These are phyloP conservation scores for Globisporangium nunn DNA, from an alignment of 352 stramenopile genomes.

Conservation along the genomic window DNA sequence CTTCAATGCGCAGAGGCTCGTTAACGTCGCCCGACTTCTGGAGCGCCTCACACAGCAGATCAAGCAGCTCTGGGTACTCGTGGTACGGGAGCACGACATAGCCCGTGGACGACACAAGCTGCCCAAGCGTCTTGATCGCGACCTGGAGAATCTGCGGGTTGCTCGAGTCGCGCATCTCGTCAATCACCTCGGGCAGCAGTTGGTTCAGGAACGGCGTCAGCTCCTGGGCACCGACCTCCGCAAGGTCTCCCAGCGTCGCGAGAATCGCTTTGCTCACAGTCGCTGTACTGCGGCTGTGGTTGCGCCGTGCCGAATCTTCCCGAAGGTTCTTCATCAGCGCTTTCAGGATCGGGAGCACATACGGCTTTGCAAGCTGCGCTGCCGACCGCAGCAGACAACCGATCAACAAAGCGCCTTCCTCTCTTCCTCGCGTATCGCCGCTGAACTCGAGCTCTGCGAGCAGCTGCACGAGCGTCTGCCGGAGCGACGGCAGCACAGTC, in stretches of 20 bases:
- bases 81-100: slow-evolving; percentile 83
- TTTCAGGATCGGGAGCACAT: slow-evolving; percentile 79
- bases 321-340: slow-evolving; percentile 85
- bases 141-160: slow-evolving; percentile 84
- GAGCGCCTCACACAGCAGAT: slow-evolving; percentile 66
- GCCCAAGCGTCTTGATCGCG: slow-evolving; percentile 78
- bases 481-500: slow-evolving; percentile 70
- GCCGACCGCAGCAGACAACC: slow-evolving; percentile 75
- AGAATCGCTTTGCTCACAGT: slow-evolving; percentile 83
- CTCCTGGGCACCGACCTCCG: slow-evolving; percentile 69
- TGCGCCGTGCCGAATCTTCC: slow-evolving; percentile 65
- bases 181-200: slow-evolving; percentile 81
- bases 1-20: slow-evolving; percentile 69
- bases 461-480: slow-evolving; percentile 82
- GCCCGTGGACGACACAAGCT: slow-evolving; percentile 76
- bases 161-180: slow-evolving; percentile 79
- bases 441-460: slow-evolving; percentile 83
- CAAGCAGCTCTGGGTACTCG: slow-evolving; percentile 78
- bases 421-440: slow-evolving; percentile 71
- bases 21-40: slow-evolving; percentile 80
- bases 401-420: slow-evolving; percentile 77
- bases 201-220: slow-evolving; percentile 80
- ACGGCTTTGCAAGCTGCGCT: slow-evolving; percentile 71
- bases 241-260: slow-evolving; percentile 73
- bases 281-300: slow-evolving; percentile 65